Base-by-base conservation (phyloP, 1,284 basidiomycete genomes). In the Vanrija pseudolonga region DNA sequence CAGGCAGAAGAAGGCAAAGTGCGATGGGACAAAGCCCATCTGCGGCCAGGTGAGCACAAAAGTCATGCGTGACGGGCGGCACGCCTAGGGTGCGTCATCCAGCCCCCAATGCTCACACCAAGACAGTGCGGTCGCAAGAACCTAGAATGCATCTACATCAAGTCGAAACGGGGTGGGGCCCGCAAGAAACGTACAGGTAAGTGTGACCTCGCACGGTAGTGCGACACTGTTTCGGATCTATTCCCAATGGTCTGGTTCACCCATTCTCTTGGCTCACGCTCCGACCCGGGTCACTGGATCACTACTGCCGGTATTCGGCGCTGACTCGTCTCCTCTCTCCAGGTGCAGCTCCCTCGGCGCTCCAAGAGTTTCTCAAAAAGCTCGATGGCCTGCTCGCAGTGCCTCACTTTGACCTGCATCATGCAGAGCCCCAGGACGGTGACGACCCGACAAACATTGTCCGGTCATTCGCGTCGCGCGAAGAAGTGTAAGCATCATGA, bases 61-160 rank as follows among this genome's bases (percentile, higher is more conserved):
- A 46, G 22, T 26, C 19, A 12, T 26, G 26, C 26, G 26, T 26
- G 4, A 28, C 39, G 4, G n/a, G n/a, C n/a, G n/a, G n/a, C 18
- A 22, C 43, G 14, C 43, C 15, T 5, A n/a, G 17, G 28, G 26
- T 11, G 7, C 19, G 12, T 12, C 6, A 5, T n/a, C 19, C 18
- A 6, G 7, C 4, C 19, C n/a, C n/a, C 19, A n/a, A 24, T 36
- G 15, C 46, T 47, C 6, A 47, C 46, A 4, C 18, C 7, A 6
- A 14, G 9, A 9, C 60, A 77, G 71, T 77, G 76, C 54, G 32
- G 51, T 9, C 68, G 65, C 45, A 74, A 75, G 57, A 59, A 63
- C 4, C 51, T 71, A 12, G 68, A 72, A 47, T 77, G 76, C 56
- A 69, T 73, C 32, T 77, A 69, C 56, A 74, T 77, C 57, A 77